Evolutionary conservation across 2,329 filamentous ascomycete genomes (phyloP), one percentile per base, ranked within the genome.

Genomic region (Volutella citrinella): DNA sequence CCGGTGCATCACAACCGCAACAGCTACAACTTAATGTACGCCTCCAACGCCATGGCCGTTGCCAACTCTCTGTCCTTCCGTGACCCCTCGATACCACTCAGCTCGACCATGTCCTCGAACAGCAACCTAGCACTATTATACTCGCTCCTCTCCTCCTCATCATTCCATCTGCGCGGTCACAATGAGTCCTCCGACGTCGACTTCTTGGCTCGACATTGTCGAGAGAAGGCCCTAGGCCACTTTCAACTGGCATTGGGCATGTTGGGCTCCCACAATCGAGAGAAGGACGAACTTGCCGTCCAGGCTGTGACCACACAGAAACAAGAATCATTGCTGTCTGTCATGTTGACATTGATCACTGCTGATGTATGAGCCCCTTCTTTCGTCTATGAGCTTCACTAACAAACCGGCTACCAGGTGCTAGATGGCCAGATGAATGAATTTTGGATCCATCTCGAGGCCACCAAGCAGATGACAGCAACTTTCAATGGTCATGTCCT

Each of bases 391-490:
- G 10, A 14, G 25, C 5, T 8, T 30, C 6, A 17, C n/a, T 3
- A 12, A n/a, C n/a, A n/a, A n/a, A n/a, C n/a, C n/a, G n/a, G n/a
- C n/a, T n/a, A n/a, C n/a, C 13, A 36, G 34, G 21, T 40, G 13
- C 23, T 40, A 15, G 36, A 35, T 25, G 36, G 36, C 15, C 36
- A 40, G 14, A 40, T 40, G 36, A 35, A 16, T 32, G 36, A 40
- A 19, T 40, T 40, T 17, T 40, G 32, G 36, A 40, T 40, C 19
- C 36, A 40, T 27, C 22, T 40, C 4, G 27, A 40, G 12, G 36
- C 31, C 10, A 28, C 36, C 21, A 22, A 30, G 11, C 26, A 28
- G 10, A 21, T 40, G 4, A 23, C 24, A 9, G 22, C 13, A 17
- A 19, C 12, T 11, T 16, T 36, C 10, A 17, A 13, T 6, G 17